Evolutionary conservation across 176 grass and related monocot genomes (phyloP).

Genomic region (Triticum monococcum): DNA sequence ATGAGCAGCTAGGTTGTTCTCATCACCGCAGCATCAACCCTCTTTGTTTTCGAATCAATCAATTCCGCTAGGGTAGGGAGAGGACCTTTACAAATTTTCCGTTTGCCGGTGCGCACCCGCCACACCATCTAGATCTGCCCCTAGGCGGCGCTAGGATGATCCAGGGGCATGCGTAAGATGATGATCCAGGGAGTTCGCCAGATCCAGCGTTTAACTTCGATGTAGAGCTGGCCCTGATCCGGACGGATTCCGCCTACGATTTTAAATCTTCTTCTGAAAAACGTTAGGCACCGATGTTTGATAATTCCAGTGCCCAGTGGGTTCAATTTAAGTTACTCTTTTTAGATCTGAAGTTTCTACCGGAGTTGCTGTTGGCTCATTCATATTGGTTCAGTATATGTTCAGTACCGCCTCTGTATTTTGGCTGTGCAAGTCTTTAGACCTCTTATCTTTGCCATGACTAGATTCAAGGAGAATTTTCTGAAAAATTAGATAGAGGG

Average conservation of each 20-base stretch:
- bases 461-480: background rate
- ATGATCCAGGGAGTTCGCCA: background rate
- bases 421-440: background rate
- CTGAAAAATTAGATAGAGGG: background rate
- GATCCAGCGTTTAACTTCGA: background rate
- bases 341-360: background rate
- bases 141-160: background rate
- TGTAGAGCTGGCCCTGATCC: background rate
- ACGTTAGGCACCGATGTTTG: background rate
- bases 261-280: background rate
- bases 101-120: background rate
- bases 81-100: background rate
- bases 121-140: background rate
- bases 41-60: background rate
- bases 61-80: background rate
- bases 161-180: background rate
- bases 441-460: background rate
- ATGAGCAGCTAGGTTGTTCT: background rate
- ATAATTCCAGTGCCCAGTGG: background rate
- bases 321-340: too few relatives aligned
- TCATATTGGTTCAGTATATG: background rate
- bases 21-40: background rate
- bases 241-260: background rate
- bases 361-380: background rate
- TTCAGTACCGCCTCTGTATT: background rate